phyloP scores from a whole-genome alignment of 331 rosid species.

The Rosa hybrid region DNA sequence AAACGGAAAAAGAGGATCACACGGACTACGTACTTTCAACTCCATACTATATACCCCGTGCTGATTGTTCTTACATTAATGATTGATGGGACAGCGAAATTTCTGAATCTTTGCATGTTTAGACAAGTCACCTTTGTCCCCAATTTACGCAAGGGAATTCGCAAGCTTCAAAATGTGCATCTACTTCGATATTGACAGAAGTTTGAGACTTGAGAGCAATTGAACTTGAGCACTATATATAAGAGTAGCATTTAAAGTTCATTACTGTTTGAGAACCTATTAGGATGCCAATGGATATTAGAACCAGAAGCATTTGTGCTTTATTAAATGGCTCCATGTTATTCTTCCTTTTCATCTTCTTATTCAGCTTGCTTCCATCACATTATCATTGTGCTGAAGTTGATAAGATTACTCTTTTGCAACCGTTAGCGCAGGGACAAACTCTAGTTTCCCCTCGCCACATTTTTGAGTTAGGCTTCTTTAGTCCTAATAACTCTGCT shows the following conservation, averaged over 20 bases:
- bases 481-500: conserved; percentile 11
- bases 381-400: conserved; percentile 2
- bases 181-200: background rate
- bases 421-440: conserved; percentile 15
- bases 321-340: background rate
- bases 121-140: background rate
- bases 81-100: background rate
- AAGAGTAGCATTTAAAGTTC: background rate
- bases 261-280: background rate
- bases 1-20: no score
- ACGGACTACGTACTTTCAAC: no score
- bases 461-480: conserved; percentile 26
- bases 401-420: conserved; percentile 17
- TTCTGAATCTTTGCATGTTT: background rate
- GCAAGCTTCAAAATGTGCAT: background rate
- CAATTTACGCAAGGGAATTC: background rate
- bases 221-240: background rate
- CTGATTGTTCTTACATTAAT: background rate
- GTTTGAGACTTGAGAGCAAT: background rate
- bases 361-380: background rate
- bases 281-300: conserved; percentile 8
- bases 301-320: background rate
- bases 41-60: no score
- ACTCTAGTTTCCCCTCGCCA: conserved; percentile 17
- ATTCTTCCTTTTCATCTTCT: background rate